Conservation (phyloP, 2,329 filamentous ascomycete genomes). For the Pseudocercospora fijiensis region DNA sequence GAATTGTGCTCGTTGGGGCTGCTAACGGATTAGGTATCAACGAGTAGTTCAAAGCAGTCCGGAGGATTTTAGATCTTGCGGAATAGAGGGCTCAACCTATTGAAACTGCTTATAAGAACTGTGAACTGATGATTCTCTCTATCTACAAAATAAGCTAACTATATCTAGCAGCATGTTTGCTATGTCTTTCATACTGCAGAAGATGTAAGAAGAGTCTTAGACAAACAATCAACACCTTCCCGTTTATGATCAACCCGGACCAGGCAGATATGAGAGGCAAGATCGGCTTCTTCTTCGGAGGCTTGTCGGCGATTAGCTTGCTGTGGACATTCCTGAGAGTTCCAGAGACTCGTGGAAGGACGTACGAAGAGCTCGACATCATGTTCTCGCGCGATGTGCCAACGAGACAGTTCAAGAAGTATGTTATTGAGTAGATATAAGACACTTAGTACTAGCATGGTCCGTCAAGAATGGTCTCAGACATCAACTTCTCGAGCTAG, state of each 20-base stretch:
- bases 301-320: conserved; percentile 37
- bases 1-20: too few species aligned
- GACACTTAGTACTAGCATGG: too few species aligned
- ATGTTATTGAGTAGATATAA: conserved; percentile 27
- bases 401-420: conserved; percentile 39
- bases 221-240: conserved; percentile 2
- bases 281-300: conserved; percentile 46
- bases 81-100: too few species aligned
- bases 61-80: too few species aligned
- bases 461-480: not conserved
- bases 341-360: conserved; percentile 44
- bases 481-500: not conserved
- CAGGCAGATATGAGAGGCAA: conserved; percentile 43
- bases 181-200: not conserved
- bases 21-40: too few species aligned
- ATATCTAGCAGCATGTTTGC: not conserved
- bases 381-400: conserved; percentile 43
- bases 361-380: conserved; percentile 46
- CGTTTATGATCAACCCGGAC: conserved; percentile 45
- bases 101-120: not conserved
- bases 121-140: not conserved
- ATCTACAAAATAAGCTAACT: not conserved
- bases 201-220: not conserved
- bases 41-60: too few species aligned
- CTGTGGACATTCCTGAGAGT: conserved; percentile 42